Conservation (phyloP, 129 eudicot species). For the Kitagawia praeruptora region DNA sequence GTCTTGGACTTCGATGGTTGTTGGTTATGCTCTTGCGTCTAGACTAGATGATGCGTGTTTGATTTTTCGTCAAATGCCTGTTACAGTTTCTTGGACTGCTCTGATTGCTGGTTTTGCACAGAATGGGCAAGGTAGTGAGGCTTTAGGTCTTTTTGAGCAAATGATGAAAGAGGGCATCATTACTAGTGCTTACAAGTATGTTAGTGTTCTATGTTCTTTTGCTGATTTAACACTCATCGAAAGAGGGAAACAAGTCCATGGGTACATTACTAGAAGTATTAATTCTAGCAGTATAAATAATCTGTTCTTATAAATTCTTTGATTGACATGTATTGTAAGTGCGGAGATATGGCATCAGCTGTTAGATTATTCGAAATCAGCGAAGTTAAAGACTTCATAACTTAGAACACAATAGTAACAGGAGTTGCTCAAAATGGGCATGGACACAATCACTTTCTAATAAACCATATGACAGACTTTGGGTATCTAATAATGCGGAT, state of each 20-base stretch:
- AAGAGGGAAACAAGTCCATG: constrained; percentile 42
- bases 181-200: constrained; percentile 30
- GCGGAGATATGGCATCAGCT: constrained; percentile 38
- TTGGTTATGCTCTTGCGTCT: too few relatives aligned
- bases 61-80: too few relatives aligned
- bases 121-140: constrained; percentile 30
- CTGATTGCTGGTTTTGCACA: constrained; percentile 29
- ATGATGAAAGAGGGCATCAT: constrained; percentile 30
- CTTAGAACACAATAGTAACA: too few relatives aligned
- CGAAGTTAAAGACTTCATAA: neutral
- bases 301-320: constrained; percentile 27
- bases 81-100: constrained; percentile 41
- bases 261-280: constrained; percentile 23
- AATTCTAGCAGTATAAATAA: constrained; percentile 3
- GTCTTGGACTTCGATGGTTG: too few relatives aligned
- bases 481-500: constrained; percentile 10
- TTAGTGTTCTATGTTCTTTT: constrained; percentile 34
- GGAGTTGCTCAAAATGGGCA: too few relatives aligned
- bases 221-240: constrained; percentile 32
- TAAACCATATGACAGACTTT: too few relatives aligned
- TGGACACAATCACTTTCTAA: too few relatives aligned
- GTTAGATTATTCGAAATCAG: constrained; percentile 20
- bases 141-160: constrained; percentile 26
- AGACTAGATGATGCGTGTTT: too few relatives aligned
- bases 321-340: constrained; percentile 43